Evolutionary conservation across 2,329 filamentous ascomycete species (phyloP).

Genomic region (Aspergillus terreus): DNA sequence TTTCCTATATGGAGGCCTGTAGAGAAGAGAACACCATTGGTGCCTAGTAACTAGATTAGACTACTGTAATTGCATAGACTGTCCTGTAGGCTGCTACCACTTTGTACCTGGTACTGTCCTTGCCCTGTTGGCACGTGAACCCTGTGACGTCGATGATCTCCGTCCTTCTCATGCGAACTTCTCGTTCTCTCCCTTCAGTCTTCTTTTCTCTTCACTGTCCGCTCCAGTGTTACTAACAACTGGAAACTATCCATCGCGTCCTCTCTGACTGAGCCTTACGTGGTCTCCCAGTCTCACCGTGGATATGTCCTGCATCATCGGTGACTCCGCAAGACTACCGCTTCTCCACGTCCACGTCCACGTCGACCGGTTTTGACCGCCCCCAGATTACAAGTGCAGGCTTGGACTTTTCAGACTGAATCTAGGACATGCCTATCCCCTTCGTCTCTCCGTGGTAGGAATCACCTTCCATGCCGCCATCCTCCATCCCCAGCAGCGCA

Average conservation of each 20-base stretch:
- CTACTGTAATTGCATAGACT: background rate
- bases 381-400: background rate
- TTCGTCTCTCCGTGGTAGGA: constrained; percentile 8
- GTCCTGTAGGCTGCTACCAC: no score
- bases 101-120: no score
- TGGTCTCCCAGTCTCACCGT: constrained; percentile 6
- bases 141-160: constrained; percentile 16
- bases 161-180: background rate
- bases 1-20: constrained; percentile 33
- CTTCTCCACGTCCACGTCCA: no score
- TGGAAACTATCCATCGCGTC: constrained; percentile 6
- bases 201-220: background rate
- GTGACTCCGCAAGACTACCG: constrained; percentile 4
- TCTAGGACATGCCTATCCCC: constrained; percentile 7
- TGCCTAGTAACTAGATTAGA: no score
- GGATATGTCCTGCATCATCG: constrained; percentile 26
- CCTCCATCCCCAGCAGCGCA: constrained; percentile 19
- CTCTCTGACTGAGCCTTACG: constrained; percentile 2
- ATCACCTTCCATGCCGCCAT: constrained; percentile 5
- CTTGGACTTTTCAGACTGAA: background rate
- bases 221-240: background rate
- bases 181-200: background rate
- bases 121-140: background rate
- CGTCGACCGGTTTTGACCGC: background rate
- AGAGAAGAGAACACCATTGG: constrained; percentile 28